Conservation (phyloP, 331 rosid species). For the Malus hybrid region DNA sequence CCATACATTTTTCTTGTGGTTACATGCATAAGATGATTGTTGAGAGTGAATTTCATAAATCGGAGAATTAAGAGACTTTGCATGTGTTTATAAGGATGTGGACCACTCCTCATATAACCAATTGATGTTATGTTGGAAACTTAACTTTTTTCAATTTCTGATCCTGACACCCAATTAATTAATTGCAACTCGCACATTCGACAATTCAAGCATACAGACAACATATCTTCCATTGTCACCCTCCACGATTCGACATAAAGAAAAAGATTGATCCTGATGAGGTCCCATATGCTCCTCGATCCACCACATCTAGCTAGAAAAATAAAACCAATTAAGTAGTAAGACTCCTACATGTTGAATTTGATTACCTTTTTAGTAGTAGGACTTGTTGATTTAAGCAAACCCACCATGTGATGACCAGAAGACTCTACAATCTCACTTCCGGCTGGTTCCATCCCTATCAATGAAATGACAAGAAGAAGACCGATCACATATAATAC, state of each 20-base stretch:
- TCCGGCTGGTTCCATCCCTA: constrained; percentile 26
- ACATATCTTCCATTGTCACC: neutral
- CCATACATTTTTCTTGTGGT: neutral
- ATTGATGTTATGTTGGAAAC: too few species aligned
- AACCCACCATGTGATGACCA: constrained; percentile 19
- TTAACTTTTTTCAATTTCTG: too few species aligned
- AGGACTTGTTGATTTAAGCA: constrained; percentile 20
- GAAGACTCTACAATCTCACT: constrained; percentile 11
- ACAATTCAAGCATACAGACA: neutral
- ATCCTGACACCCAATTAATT: too few species aligned
- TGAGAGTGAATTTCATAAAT: neutral
- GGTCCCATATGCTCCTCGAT: neutral
- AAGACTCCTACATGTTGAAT: neutral
- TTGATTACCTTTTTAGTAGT: constrained; percentile 1
- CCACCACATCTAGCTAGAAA: neutral
- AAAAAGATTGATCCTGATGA: neutral
- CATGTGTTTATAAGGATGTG: neutral
- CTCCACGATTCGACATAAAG: neutral
- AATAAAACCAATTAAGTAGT: neutral
- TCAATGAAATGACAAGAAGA: neutral
- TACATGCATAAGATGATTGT: neutral
- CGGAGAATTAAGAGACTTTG: neutral
- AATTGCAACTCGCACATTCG: neutral
- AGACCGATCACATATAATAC: neutral
- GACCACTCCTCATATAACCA: neutral